phyloP scores from a whole-genome alignment of 108 stramenopile genomes.

The Stephanodiscus triporus region DNA sequence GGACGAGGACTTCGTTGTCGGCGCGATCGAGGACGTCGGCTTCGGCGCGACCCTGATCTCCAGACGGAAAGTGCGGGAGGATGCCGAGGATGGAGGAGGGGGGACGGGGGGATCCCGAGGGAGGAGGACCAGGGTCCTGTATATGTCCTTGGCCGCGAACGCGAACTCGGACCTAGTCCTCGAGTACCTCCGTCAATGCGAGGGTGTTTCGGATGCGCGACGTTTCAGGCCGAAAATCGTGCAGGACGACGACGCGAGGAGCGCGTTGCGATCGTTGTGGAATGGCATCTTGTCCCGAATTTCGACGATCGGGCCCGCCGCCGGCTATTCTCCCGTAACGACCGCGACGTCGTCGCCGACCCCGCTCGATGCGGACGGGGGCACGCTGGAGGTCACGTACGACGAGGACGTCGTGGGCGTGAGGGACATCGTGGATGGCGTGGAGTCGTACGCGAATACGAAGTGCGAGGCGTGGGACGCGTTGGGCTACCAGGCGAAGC shows the following conservation, averaged over 20 bases:
- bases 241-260: not conserved
- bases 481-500: conserved; percentile 46
- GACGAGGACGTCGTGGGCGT: conserved; percentile 35
- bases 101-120: not conserved
- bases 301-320: not conserved
- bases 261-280: not conserved
- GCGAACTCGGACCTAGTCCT: conserved; percentile 13
- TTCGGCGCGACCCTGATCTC: conserved; percentile 41
- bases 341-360: not conserved
- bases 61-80: conserved; percentile 15
- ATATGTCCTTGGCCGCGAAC: conserved; percentile 23
- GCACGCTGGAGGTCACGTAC: conserved; percentile 48
- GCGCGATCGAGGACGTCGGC: conserved; percentile 44
- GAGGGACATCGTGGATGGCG: conserved; percentile 39
- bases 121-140: conserved; percentile 15
- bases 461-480: conserved; percentile 41
- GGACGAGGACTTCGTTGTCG: conserved; percentile 32
- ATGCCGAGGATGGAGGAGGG: conserved; percentile 1
- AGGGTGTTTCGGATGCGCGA: conserved; percentile 31
- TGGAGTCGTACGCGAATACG: conserved; percentile 16
- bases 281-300: not conserved
- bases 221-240: conserved; percentile 7
- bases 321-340: conserved; percentile 23
- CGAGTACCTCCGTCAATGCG: conserved; percentile 16
- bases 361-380: not conserved